Evolutionary conservation across 805 yeast species (phyloP).

Genomic region (Starmera quercuum): DNA sequence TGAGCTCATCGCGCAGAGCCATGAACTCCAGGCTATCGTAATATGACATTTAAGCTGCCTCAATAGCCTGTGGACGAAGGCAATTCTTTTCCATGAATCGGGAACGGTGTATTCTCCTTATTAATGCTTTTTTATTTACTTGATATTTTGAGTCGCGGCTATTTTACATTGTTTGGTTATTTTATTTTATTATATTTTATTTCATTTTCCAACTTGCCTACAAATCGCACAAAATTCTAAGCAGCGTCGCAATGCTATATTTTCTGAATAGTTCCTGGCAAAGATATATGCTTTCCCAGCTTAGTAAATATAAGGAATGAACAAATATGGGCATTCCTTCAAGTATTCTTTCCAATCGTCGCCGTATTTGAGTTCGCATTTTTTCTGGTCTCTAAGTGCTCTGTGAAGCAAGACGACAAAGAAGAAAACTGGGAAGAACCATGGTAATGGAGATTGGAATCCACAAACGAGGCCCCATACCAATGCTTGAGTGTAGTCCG

Average conservation of each 20-base stretch:
- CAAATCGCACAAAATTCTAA: no score
- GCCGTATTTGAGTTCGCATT: conserved; percentile 85
- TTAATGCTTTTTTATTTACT: no score
- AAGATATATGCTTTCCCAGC: no score
- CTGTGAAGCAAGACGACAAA: conserved; percentile 82
- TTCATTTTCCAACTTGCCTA: no score
- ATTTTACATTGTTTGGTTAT: background rate
- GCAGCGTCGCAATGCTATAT: no score
- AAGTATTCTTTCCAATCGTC: conserved; percentile 87
- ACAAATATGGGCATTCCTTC: conserved; percentile 83
- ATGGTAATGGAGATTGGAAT: conserved; percentile 79
- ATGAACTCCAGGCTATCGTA: background rate
- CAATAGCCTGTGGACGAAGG: background rate
- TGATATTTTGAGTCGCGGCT: background rate
- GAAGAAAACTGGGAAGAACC: conserved; percentile 94
- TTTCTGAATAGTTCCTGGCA: no score
- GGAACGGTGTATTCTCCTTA: no score
- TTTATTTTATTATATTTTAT: no score
- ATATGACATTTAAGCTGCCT: background rate
- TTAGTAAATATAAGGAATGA: conserved; percentile 80
- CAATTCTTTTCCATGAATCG: background rate
- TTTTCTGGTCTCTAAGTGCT: conserved; percentile 78
- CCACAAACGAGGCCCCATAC: conserved; percentile 95
- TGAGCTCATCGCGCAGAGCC: background rate
- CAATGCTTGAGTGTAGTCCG: conserved; percentile 81